These are phyloP conservation scores for Fraxinus floribunda DNA, from an alignment of 305 asterid genomes.

Conservation along the genomic window DNA sequence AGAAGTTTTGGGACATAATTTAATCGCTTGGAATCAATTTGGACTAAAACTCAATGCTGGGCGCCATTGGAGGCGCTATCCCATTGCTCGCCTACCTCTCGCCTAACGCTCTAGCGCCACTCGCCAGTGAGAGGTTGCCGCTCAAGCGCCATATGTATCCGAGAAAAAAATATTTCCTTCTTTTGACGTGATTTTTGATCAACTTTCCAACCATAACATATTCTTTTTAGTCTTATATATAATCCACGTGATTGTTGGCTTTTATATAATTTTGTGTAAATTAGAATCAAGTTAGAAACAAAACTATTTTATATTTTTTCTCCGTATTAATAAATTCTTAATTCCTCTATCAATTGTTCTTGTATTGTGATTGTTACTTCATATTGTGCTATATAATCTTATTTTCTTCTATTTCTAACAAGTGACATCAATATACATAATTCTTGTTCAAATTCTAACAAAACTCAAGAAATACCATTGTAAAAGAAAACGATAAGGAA, in stretches of 20 bases:
- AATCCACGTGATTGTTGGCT: too few relatives aligned
- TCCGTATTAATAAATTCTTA: too few relatives aligned
- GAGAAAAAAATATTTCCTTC: background rate
- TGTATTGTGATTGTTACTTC: too few relatives aligned
- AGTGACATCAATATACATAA: too few relatives aligned
- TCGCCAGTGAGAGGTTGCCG: background rate
- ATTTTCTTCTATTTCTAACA: too few relatives aligned
- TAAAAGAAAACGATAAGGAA: background rate
- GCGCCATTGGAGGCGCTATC: background rate
- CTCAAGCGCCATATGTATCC: background rate
- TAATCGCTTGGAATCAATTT: background rate
- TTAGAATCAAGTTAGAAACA: too few relatives aligned
- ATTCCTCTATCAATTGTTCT: too few relatives aligned
- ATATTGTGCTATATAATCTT: too few relatives aligned
- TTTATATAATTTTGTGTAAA: too few relatives aligned
- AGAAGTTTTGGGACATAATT: background rate
- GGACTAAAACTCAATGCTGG: background rate
- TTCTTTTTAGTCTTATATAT: background rate
- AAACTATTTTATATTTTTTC: too few relatives aligned
- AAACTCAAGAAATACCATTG: background rate
- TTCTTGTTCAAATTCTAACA: background rate
- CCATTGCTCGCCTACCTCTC: background rate
- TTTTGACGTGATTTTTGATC: background rate
- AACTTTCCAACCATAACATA: background rate
- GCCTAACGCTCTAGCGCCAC: background rate